These are phyloP conservation scores for Colletotrichum agaves DNA, from an alignment of 2,329 filamentous ascomycete genomes.

Conservation along the genomic window DNA sequence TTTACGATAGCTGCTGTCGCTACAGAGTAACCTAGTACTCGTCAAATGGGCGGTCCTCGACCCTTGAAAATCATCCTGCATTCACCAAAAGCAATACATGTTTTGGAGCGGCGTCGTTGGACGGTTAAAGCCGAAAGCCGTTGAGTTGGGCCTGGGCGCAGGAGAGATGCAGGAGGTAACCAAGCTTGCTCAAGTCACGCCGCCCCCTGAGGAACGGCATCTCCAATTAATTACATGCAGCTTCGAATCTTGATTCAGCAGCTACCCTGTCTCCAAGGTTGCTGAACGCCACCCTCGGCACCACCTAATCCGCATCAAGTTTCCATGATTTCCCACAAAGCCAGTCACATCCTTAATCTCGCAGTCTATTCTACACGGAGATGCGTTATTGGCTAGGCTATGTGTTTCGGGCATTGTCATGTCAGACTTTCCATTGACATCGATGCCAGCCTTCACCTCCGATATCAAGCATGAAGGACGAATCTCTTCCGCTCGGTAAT, in stretches of 20 bases:
- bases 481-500: no score
- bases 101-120: not conserved
- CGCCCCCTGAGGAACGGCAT: not conserved
- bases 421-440: no score
- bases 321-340: not conserved
- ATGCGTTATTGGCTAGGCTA: not conserved
- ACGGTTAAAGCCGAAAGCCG: not conserved
- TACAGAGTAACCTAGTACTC: no score
- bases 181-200: not conserved
- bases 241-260: conserved; percentile 1
- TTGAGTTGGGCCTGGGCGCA: not conserved
- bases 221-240: not conserved
- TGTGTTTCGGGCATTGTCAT: no score
- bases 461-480: no score
- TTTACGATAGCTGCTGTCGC: no score
- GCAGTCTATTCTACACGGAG: not conserved
- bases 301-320: not conserved
- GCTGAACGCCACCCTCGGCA: not conserved
- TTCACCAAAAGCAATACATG: not conserved
- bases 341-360: not conserved
- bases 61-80: not conserved
- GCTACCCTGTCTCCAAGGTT: not conserved
- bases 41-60: no score
- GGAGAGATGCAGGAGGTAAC: not conserved
- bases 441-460: no score